Base-by-base conservation (phyloP, 768 basidiomycete genomes). In the Trametes punicea region DNA sequence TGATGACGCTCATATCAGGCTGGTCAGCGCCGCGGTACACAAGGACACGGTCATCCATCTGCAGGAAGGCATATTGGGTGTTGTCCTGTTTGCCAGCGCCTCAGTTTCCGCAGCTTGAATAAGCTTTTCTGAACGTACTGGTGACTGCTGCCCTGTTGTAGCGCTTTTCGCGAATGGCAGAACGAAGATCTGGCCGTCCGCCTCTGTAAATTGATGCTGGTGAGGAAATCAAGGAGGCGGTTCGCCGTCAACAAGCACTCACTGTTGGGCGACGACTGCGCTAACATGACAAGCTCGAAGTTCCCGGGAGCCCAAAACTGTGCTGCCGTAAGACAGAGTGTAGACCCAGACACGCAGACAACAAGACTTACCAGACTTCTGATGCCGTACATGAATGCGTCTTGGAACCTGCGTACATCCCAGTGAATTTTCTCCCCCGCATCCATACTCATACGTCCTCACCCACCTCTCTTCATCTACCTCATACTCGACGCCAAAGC, bases 1-100 rank as follows among this genome's bases (percentile, higher is more conserved):
- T 98, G 66, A 98, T 97, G 55, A 99, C 87, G 67, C 93, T 96
- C 87, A 97, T 88, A 68, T 98, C 95, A 5, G 96, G 95, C 69
- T 98, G 95, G 69, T 98, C 96, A 26, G 95, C 93, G 13, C 96
- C 95, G 51, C 96, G 82, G 70, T 98, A 99, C 15, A 98, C 85
- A 0, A 97, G 78, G 2, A 90, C 89, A 38, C 93, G 84, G 64
- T 98, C 96, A 65, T 98, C 94, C 83, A 95, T 84, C 72, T 96
- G 93, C 36, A 98, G 77, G 72, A 96, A 96, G 1, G 93, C 95
- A 67, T 96, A 96, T 62, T 91, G 85, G 7, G 94, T 93, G 67
- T 97, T 98, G 67, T 98, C 95, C 93, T 94, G 61, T 36, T 33
- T 20, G 31, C 7, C 18, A 11, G 40, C 27, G 21, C n/a, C 18